Evolutionary conservation across 2,329 filamentous ascomycete genomes (phyloP).

Genomic region (Cadophora gregata): DNA sequence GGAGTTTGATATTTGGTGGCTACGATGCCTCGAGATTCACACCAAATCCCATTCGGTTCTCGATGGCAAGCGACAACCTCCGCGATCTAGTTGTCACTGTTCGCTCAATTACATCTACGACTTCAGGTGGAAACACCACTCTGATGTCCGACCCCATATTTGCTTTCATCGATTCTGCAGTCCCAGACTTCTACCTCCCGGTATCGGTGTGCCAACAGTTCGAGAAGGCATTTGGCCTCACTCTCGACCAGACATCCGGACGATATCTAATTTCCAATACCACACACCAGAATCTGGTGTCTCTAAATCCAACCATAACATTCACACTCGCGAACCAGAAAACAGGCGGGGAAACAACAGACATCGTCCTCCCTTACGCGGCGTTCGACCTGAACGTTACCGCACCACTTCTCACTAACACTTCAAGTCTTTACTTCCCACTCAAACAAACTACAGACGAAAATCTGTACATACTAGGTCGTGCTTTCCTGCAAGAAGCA

Average conservation of each 20-base stretch:
- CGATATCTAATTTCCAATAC: conserved; percentile 44
- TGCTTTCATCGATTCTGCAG: conserved; percentile 44
- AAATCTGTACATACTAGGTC: conserved; percentile 38
- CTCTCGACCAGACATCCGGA: conserved; percentile 38
- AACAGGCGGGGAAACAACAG: conserved; percentile 30
- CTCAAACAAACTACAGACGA: conserved; percentile 33
- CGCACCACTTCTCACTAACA: conserved; percentile 30
- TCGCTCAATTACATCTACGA: conserved; percentile 46
- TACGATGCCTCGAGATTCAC: conserved; percentile 49
- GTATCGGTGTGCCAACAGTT: conserved; percentile 43
- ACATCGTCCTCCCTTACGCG: conserved; percentile 40
- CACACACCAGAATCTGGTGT: conserved; percentile 37
- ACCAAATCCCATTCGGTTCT: conserved; percentile 47
- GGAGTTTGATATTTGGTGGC: conserved; percentile 50
- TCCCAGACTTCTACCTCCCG: conserved; percentile 46
- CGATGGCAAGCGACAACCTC: conserved; percentile 48
- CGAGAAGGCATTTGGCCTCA: conserved; percentile 44
- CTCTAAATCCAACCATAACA: conserved; percentile 42
- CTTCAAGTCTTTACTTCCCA: conserved; percentile 40
- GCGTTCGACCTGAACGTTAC: conserved; percentile 39
- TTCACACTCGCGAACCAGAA: conserved; percentile 39
- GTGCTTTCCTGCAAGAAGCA: conserved; percentile 43
- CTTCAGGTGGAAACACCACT: conserved; percentile 29
- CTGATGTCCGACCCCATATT: conserved; percentile 35
- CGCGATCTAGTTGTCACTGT: conserved; percentile 49